These are phyloP conservation scores for Lachancea lanzarotensis DNA, from an alignment of 805 yeast genomes.

Conservation along the genomic window DNA sequence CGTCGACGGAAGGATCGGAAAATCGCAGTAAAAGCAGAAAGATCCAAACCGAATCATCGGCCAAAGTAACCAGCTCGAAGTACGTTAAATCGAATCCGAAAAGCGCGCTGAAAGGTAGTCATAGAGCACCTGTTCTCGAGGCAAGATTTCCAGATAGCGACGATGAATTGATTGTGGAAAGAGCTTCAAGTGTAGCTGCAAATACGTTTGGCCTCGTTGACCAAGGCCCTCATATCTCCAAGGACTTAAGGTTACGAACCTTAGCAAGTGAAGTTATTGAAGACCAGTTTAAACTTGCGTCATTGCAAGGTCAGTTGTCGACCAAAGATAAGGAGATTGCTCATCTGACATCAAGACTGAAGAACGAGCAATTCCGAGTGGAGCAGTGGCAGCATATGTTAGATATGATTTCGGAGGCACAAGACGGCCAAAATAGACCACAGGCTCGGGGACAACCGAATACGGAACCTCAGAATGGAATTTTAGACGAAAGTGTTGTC, in stretches of 20 bases:
- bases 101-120: too few relatives aligned
- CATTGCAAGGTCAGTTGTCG: conserved; percentile 7
- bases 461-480: neutral
- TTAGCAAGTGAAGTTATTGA: conserved; percentile 18
- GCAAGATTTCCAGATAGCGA: too few relatives aligned
- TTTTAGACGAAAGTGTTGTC: conserved; percentile 1
- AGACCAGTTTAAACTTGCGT: conserved; percentile 18
- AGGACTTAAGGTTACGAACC: neutral
- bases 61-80: neutral
- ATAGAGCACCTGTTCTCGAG: too few relatives aligned
- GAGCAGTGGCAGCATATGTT: neutral
- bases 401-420: too few relatives aligned
- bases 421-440: too few relatives aligned
- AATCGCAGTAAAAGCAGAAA: too few relatives aligned
- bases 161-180: too few relatives aligned
- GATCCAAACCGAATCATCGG: neutral
- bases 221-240: neutral
- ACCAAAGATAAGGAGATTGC: conserved; percentile 1
- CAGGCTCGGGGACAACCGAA: neutral
- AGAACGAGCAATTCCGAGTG: neutral
- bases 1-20: too few relatives aligned
- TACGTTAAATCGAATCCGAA: too few relatives aligned
- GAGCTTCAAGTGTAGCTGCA: too few relatives aligned
- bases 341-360: neutral
- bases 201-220: too few relatives aligned